Evolutionary conservation across 2,329 filamentous ascomycete species (phyloP).

Genomic region (Botrytis porri): DNA sequence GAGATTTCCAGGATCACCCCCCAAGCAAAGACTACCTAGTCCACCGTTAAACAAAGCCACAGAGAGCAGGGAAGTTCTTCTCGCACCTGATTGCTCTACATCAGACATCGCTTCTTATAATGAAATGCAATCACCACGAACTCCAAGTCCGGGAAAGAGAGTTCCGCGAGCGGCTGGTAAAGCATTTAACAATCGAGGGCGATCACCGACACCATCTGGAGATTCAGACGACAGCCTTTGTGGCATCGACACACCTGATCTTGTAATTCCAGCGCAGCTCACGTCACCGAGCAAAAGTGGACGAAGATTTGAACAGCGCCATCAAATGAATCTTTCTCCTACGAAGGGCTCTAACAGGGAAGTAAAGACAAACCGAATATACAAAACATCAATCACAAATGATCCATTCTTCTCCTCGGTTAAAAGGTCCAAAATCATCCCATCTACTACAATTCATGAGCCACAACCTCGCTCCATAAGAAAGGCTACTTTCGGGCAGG

Average conservation of each 20-base stretch:
- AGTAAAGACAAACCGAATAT: background rate
- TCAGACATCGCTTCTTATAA: constrained; percentile 27
- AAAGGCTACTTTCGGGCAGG: constrained; percentile 33
- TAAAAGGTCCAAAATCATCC: constrained; percentile 24
- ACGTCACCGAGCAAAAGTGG: constrained; percentile 31
- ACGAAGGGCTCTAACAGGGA: constrained; percentile 22
- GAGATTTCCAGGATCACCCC: constrained; percentile 23
- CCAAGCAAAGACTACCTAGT: constrained; percentile 28
- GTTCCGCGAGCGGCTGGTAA: constrained; percentile 10
- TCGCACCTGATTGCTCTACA: constrained; percentile 20
- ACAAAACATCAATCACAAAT: constrained; percentile 5
- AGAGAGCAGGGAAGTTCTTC: constrained; percentile 28
- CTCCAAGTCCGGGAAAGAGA: constrained; percentile 27
- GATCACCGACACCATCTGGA: constrained; percentile 25
- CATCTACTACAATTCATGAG: constrained; percentile 19
- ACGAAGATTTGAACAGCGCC: constrained; percentile 17
- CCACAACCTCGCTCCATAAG: constrained; percentile 30
- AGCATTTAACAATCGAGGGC: constrained; percentile 12
- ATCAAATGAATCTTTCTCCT: constrained; percentile 22
- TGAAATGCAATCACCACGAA: constrained; percentile 24
- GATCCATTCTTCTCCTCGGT: constrained; percentile 33
- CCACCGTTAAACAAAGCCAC: constrained; percentile 24
- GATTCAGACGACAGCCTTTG: constrained; percentile 33
- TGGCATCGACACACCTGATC: constrained; percentile 24
- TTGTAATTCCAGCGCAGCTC: constrained; percentile 28